Base-by-base conservation (phyloP, 2,329 filamentous ascomycete species). In the Venturia nashicola region DNA sequence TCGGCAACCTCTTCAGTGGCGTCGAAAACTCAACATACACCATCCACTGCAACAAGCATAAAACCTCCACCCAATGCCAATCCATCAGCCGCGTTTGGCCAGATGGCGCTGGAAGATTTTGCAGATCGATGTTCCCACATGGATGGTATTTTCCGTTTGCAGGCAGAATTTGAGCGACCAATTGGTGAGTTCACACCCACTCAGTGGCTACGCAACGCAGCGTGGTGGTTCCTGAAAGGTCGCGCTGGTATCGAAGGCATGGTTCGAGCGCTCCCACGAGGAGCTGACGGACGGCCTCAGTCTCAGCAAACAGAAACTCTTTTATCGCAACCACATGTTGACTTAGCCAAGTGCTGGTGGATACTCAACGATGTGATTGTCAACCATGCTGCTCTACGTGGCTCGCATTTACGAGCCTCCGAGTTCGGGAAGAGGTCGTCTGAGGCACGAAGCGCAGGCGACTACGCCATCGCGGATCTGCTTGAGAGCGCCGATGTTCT, bases 211-310 rank as follows among this genome's bases (percentile, higher is more conserved):
- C 83, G 89, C 65, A 87, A 86, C 32, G 86, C 85, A 3, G 78
- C 90, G 0, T 97, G 92, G 92, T 97, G 92, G 92, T 95, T 96
- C 70, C 72, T 96, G 57, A 88, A 85, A 68, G 92, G 91, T 23
- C 86, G 91, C 66, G 84, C 86, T 70, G 85, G 86, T 11, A 79
- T 96, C 61, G 92, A 96, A 72, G 75, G 77, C 14, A 80, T 87
- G 46, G 86, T 95, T 59, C 82, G 90, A 66, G 86, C 84, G 62
- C 82, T 84, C 7, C 81, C 86, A 39, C 76, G 78, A 43, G 79
- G 75, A 51, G 78, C 82, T 5, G 81, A 85, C 66, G 77, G 68
- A 77, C 80, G 54, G 65, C 69, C 67, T 55, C 65, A 71, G 76
- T 81, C 66, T 57, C 62, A 61, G 32, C 69, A 81, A 79, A 46